These are phyloP conservation scores for Xylariomycetidae sp. DNA, from an alignment of 2,329 filamentous ascomycete species.

Conservation along the genomic window DNA sequence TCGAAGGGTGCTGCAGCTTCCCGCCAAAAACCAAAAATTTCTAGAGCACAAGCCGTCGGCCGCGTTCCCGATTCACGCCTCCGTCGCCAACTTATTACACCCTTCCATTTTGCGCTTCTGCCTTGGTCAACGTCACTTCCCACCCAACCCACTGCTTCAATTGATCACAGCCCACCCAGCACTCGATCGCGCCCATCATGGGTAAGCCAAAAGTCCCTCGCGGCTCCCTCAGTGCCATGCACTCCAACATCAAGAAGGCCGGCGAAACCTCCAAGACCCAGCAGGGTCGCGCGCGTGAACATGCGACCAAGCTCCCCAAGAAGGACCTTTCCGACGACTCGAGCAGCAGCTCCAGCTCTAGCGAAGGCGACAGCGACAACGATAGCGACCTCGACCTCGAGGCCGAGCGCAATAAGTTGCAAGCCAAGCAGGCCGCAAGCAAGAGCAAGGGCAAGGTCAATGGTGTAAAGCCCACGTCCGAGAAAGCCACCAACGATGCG, in stretches of 20 bases:
- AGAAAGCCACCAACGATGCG: slow-evolving; percentile 14
- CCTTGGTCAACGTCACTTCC: background rate
- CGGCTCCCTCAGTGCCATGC: slow-evolving; percentile 19
- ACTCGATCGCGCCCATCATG: too few species aligned
- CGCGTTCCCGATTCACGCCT: too few species aligned
- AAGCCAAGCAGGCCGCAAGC: slow-evolving; percentile 18
- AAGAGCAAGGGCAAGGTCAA: slow-evolving; percentile 23
- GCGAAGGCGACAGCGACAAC: slow-evolving; percentile 29
- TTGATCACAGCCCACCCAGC: background rate
- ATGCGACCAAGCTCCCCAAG: slow-evolving; percentile 12
- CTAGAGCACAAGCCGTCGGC: too few species aligned
- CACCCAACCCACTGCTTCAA: background rate
- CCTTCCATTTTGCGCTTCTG: slow-evolving; percentile 3
- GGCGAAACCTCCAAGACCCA: slow-evolving; percentile 13
- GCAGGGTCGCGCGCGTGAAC: slow-evolving; percentile 12
- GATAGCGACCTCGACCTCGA: slow-evolving; percentile 24
- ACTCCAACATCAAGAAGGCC: slow-evolving; percentile 18
- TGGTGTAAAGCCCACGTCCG: slow-evolving; percentile 10
- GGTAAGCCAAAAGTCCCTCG: slow-evolving; percentile 10
- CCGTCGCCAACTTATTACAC: too few species aligned
- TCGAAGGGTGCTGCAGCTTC: too few species aligned
- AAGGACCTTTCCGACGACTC: slow-evolving; percentile 22
- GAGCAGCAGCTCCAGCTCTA: slow-evolving; percentile 26
- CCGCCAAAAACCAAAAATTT: too few species aligned
- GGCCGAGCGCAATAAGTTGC: slow-evolving; percentile 27